phyloP scores from a whole-genome alignment of 495 filamentous ascomycete species.

The Tirmania nivea region DNA sequence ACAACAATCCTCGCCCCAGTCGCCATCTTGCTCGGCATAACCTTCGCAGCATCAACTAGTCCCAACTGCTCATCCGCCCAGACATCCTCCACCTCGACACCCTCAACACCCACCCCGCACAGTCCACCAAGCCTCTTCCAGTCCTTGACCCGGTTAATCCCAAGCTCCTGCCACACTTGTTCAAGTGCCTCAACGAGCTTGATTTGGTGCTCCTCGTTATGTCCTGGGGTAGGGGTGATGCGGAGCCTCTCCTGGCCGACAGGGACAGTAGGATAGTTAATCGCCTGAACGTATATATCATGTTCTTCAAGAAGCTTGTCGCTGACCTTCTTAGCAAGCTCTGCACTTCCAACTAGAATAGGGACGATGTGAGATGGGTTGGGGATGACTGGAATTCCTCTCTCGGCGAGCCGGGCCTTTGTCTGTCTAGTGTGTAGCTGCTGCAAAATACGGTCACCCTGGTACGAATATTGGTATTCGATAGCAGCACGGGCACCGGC shows the following conservation, averaged over 20 bases:
- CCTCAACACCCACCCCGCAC: slow-evolving; percentile 65
- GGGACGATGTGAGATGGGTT: slow-evolving; percentile 95
- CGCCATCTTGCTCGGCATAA: too few relatives aligned
- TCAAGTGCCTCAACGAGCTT: slow-evolving; percentile 72
- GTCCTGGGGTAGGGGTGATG: slow-evolving; percentile 87
- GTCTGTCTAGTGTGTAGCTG: slow-evolving; percentile 88
- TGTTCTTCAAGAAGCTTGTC: slow-evolving; percentile 74
- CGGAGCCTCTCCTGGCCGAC: slow-evolving; percentile 87
- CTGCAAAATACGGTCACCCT: slow-evolving; percentile 69
- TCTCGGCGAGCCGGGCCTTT: slow-evolving; percentile 50
- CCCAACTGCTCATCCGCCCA: slow-evolving; percentile 27
- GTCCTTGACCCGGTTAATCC: slow-evolving; percentile 73
- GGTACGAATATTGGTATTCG: slow-evolving; percentile 64
- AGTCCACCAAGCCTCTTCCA: slow-evolving; percentile 87
- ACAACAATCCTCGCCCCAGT: too few relatives aligned
- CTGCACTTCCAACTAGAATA: slow-evolving; percentile 79
- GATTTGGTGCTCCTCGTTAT: slow-evolving; percentile 57
- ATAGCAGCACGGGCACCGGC: slow-evolving; percentile 81
- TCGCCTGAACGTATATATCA: slow-evolving; percentile 90
- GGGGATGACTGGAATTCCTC: slow-evolving; percentile 90
- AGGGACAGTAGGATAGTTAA: slow-evolving; percentile 97
- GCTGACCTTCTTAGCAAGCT: slow-evolving; percentile 72
- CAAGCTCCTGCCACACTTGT: slow-evolving; percentile 64
- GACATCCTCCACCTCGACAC: slow-evolving; percentile 40
- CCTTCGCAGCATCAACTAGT: too few relatives aligned